Conservation (phyloP, 1,284 basidiomycete genomes). For the Butyriboletus pseudospeciosus region DNA sequence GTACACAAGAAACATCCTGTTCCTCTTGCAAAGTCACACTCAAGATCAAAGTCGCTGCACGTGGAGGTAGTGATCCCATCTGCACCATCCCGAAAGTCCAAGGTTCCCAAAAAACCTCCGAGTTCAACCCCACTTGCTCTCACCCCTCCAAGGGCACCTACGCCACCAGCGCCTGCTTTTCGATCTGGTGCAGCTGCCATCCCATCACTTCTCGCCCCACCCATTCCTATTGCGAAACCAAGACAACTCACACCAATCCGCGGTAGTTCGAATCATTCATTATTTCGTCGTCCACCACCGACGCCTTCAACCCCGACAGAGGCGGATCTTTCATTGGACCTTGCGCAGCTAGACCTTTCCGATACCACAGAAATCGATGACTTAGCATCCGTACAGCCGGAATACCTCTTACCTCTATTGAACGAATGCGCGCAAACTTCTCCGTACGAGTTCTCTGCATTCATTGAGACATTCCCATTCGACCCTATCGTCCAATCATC, state of each 20-base stretch:
- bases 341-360: constrained; percentile 48
- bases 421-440: constrained; percentile 62
- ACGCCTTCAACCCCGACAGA: constrained; percentile 47
- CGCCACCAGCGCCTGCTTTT: constrained; percentile 1
- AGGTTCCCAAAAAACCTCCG: constrained; percentile 3
- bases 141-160: constrained; percentile 4
- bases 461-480: constrained; percentile 71
- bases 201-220: constrained; percentile 7
- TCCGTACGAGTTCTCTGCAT: constrained; percentile 71
- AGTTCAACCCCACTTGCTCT: not conserved
- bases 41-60: constrained; percentile 16
- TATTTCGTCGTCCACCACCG: constrained; percentile 39
- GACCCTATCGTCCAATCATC: constrained; percentile 53
- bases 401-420: constrained; percentile 57
- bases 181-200: not conserved
- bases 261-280: constrained; percentile 35
- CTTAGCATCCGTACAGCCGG: constrained; percentile 32
- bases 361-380: constrained; percentile 12
- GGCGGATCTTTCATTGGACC: constrained; percentile 53
- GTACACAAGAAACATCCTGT: constrained; percentile 3
- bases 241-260: constrained; percentile 67
- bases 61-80: constrained; percentile 41
- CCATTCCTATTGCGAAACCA: constrained; percentile 37
- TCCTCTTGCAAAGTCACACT: constrained; percentile 12
- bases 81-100: constrained; percentile 11